phyloP scores from a whole-genome alignment of 495 filamentous ascomycete species.

The Penicillium diatomitis region DNA sequence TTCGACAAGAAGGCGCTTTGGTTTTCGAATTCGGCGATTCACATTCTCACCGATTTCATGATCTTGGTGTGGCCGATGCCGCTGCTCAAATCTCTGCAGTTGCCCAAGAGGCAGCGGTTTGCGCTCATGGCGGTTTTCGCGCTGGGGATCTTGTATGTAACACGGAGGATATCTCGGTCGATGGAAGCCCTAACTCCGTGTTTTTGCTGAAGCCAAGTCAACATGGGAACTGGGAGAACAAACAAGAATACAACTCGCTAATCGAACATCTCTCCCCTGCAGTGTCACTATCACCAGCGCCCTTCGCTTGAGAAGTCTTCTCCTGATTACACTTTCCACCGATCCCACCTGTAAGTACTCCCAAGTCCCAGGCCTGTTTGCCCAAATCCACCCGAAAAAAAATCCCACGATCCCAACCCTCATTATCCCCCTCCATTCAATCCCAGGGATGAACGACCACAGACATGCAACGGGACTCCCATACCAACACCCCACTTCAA shows the following conservation, averaged over 20 bases:
- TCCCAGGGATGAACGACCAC: too few relatives aligned
- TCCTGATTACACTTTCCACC: constrained; percentile 28
- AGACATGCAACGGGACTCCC: too few relatives aligned
- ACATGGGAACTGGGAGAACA: too few relatives aligned
- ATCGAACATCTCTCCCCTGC: background rate
- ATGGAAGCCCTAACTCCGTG: too few relatives aligned
- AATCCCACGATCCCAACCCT: too few relatives aligned
- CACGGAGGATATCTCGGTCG: background rate
- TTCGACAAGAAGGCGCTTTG: constrained; percentile 25
- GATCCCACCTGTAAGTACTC: constrained; percentile 38
- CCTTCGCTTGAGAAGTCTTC: constrained; percentile 42
- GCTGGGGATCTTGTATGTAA: constrained; percentile 38
- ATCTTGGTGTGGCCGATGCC: constrained; percentile 42
- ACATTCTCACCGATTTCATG: constrained; percentile 41
- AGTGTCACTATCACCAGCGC: constrained; percentile 47
- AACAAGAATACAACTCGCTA: too few relatives aligned
- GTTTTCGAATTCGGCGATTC: constrained; percentile 31
- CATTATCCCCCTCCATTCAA: too few relatives aligned
- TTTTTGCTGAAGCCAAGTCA: too few relatives aligned
- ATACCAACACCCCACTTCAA: background rate
- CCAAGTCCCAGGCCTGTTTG: background rate
- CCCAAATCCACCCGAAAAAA: background rate
- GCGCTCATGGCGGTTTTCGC: constrained; percentile 40
- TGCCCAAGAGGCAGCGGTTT: constrained; percentile 34
- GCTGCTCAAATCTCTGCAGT: constrained; percentile 33